A percentile compares a stretch with the other conserved stretches of the same genome.
phyloP scores from a whole-genome alignment of 1,139 yeast genomes.

The Debaryomyces sp. region DNA sequence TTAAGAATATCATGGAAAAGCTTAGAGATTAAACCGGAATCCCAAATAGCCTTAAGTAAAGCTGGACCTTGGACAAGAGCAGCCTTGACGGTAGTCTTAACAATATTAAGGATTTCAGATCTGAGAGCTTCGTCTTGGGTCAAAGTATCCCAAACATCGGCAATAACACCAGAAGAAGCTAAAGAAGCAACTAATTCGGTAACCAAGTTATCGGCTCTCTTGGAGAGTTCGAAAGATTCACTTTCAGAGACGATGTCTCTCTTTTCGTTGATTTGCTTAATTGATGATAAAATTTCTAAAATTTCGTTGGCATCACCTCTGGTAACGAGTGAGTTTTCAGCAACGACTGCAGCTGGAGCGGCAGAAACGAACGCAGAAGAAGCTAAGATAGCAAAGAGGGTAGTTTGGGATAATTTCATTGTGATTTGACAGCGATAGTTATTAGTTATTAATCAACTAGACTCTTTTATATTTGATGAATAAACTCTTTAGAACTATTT shows the following conservation, averaged over 20 bases:
- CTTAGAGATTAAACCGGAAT: constrained; percentile 44
- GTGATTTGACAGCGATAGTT: constrained; percentile 7
- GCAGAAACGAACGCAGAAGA: constrained; percentile 43
- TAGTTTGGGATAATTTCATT: constrained; percentile 49
- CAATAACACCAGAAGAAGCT: constrained; percentile 41
- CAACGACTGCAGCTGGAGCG: constrained; percentile 36
- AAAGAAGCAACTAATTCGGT: constrained; percentile 43
- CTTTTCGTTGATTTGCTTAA: constrained; percentile 35
- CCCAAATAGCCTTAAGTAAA: constrained; percentile 45
- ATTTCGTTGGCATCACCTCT: constrained; percentile 42
- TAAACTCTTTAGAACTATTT: neutral
- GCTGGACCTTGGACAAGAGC: constrained; percentile 47
- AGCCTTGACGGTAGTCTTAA: constrained; percentile 37
- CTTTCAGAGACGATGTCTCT: constrained; percentile 36
- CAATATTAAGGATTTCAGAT: constrained; percentile 28
- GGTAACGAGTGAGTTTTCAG: constrained; percentile 32
- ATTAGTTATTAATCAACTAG: neutral
- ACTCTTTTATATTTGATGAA: neutral
- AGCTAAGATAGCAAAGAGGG: constrained; percentile 47
- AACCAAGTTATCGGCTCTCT: constrained; percentile 43
- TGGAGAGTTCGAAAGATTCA: constrained; percentile 30
- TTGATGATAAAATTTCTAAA: constrained; percentile 36
- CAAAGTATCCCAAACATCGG: constrained; percentile 40
- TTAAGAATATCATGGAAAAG: constrained; percentile 37
- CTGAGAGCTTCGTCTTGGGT: constrained; percentile 35